Evolutionary conservation across 2,329 filamentous ascomycete genomes (phyloP).

Genomic region (Trichoderma sp.): DNA sequence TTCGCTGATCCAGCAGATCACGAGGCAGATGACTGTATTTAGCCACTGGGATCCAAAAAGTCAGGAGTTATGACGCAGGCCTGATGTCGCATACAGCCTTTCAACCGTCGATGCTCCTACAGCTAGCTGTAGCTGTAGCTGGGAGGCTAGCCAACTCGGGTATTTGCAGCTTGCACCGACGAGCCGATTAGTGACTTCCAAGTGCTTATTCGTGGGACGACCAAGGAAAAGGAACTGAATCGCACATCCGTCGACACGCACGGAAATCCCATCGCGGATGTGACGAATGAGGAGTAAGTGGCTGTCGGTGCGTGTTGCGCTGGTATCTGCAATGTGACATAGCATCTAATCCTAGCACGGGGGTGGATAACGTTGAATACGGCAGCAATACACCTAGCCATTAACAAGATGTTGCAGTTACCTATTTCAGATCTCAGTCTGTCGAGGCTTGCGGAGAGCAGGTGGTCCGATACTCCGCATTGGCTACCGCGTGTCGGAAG

Average conservation of each 20-base stretch:
- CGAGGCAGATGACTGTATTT: conserved; percentile 21
- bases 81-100: conserved; percentile 31
- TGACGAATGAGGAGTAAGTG: background rate
- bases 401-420: background rate
- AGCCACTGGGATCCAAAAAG: conserved; percentile 1
- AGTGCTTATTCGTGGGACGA: background rate
- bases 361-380: background rate
- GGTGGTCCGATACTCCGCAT: conserved; percentile 17
- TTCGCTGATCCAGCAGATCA: conserved; percentile 23
- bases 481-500: background rate
- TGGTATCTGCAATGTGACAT: background rate
- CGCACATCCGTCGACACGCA: background rate
- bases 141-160: background rate
- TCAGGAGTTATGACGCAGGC: conserved; percentile 38
- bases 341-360: background rate
- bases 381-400: background rate
- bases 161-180: background rate
- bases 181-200: background rate
- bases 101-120: background rate
- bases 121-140: background rate
- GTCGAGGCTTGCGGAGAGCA: background rate
- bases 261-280: background rate
- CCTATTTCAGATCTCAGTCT: conserved; percentile 5
- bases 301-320: background rate
- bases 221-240: background rate